Base-by-base conservation (phyloP, 2,329 filamentous ascomycete genomes). In the Colletotrichum melonis region DNA sequence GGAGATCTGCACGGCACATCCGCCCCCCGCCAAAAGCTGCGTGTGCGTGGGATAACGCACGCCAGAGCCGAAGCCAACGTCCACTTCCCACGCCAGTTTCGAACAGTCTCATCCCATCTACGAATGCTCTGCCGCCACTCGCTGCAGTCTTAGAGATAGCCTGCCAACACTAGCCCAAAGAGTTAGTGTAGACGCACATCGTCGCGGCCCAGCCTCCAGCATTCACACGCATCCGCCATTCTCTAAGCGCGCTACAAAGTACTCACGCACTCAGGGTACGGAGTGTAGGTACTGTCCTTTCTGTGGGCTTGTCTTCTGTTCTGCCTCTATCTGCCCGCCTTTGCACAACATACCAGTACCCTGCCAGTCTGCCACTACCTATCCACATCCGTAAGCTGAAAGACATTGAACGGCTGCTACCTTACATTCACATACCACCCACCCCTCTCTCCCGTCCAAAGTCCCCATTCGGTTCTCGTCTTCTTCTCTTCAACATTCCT, bases 221-320 rank as follows among this genome's bases (percentile, higher is more conserved):
- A 22, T 24, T n/a, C 49, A 28, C n/a, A 69, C 28, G 22, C 46
- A 55, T 42, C 52, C 52, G 11, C n/a, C 22, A 28, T 49, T 16
- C 46, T 67, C 56, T 68, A 72, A 72, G 64, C 69, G 69, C 69
- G 69, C 64, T 72, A 52, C 16, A 16, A 42, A 42, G 38, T 42
- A 42, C 38, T 16, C 12, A 16, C 14, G 5, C 6, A 42, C 6
- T 7, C 6, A 19, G 14, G 38, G 38, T 19, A 42, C 38, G 6
- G 32, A 42, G 56, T 49, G 14, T 26, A 42, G 16, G 14, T 30
- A 30, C 55, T 59, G 52, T 28, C 12, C 46, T 35, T 26, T 8
- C 38, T 22, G 42, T 49, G 42, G 42, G 42, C 7, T n/a, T 22
- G 42, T 32, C 59, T 22, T 12, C 38, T 22, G 11, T 49, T n/a